Percentiles rank a stretch among this genome's conserved stretches.
Conservation (phyloP, 2,329 filamentous ascomycete species). For the Stagonosporopsis rhizophila region DNA sequence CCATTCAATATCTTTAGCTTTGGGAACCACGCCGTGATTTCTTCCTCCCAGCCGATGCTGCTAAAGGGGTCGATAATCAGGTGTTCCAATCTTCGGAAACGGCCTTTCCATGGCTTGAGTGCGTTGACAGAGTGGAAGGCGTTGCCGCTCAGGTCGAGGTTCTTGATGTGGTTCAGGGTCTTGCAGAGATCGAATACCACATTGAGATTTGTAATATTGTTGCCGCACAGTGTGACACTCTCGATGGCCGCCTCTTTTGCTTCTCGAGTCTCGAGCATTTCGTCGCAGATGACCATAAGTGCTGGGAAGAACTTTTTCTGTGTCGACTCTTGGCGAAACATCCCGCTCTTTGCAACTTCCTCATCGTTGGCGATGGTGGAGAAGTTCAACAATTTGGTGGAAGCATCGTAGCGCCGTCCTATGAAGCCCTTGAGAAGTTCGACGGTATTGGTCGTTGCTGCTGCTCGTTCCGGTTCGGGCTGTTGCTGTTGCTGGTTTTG, state of each 20-base stretch:
- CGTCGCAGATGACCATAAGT: slow-evolving; percentile 84
- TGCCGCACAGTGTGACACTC: slow-evolving; percentile 82
- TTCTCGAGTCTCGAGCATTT: slow-evolving; percentile 73
- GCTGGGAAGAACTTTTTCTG: slow-evolving; percentile 90
- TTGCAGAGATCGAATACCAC: slow-evolving; percentile 77
- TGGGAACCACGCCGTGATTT: slow-evolving; percentile 83
- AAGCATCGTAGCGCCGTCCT: slow-evolving; percentile 73
- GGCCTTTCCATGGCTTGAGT: slow-evolving; percentile 78
- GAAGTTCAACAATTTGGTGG: slow-evolving; percentile 79
- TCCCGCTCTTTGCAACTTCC: slow-evolving; percentile 74
- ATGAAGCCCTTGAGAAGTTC: slow-evolving; percentile 75
- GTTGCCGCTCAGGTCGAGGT: slow-evolving; percentile 89
- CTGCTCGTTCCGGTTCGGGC: slow-evolving; percentile 65
- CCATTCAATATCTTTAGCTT: slow-evolving; percentile 79
- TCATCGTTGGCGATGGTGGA: slow-evolving; percentile 77
- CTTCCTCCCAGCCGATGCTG: slow-evolving; percentile 64
- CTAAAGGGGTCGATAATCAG: slow-evolving; percentile 67
- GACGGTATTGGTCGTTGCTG: slow-evolving; percentile 51
- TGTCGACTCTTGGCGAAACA: slow-evolving; percentile 74
- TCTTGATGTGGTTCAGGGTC: slow-evolving; percentile 84
- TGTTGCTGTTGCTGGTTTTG: slow-evolving; percentile 72
- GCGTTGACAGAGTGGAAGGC: slow-evolving; percentile 72
- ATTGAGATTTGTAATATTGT: slow-evolving; percentile 75
- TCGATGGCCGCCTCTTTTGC: slow-evolving; percentile 80
- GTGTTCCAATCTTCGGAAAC: slow-evolving; percentile 80